Evolutionary conservation across 2,329 filamentous ascomycete species (phyloP).

Genomic region (Allantophomopsis lycopodina): DNA sequence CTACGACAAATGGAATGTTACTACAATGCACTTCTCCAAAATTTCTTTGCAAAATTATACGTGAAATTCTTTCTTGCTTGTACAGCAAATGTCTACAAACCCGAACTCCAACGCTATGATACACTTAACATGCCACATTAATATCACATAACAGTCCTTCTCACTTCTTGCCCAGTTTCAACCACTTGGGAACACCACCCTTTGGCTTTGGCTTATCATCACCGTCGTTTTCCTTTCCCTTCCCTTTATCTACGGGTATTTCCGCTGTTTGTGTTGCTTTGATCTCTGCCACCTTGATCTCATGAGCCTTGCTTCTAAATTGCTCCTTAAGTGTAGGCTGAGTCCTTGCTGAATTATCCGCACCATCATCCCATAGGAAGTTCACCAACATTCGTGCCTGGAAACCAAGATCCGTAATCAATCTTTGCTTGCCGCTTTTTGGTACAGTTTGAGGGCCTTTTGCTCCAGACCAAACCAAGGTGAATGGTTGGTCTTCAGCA

Average conservation of each 20-base stretch:
- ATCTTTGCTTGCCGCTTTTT: constrained; percentile 29
- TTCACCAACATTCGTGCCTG: constrained; percentile 60
- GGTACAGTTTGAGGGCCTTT: constrained; percentile 21
- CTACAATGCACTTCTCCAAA: constrained; percentile 2
- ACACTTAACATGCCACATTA: not conserved
- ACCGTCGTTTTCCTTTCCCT: constrained; percentile 20
- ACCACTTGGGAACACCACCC: constrained; percentile 48
- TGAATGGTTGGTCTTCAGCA: constrained; percentile 50
- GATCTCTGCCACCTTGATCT: constrained; percentile 50
- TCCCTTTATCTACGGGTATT: constrained; percentile 21
- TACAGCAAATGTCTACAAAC: no score
- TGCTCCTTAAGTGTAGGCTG: constrained; percentile 21
- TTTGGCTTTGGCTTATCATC: constrained; percentile 20
- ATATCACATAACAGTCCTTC: constrained; percentile 6
- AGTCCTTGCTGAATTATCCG: constrained; percentile 38
- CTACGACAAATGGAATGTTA: not conserved
- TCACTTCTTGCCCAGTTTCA: constrained; percentile 65
- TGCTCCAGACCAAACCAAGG: constrained; percentile 34
- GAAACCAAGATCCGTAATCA: constrained; percentile 66
- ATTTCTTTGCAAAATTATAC: no score
- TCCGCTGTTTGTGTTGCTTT: constrained; percentile 10
- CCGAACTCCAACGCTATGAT: no score
- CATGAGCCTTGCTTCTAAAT: constrained; percentile 47
- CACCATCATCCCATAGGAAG: constrained; percentile 57
- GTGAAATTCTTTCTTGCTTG: no score